These are phyloP conservation scores for Eimeria tenella DNA, from an alignment of 169 alveolate genomes.

Conservation along the genomic window DNA sequence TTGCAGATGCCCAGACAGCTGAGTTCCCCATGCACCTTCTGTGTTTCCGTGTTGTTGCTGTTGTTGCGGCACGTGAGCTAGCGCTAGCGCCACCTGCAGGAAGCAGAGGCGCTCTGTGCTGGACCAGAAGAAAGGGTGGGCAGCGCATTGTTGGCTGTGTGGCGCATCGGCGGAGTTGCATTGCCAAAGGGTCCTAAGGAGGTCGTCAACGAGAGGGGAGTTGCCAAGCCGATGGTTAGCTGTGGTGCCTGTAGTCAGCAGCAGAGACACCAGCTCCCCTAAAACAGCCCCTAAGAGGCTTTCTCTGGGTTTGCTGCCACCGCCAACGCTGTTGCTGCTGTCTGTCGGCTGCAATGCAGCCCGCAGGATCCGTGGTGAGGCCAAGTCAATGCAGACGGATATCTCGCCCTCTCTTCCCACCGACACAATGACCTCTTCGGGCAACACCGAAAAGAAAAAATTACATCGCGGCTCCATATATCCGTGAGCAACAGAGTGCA, in stretches of 20 bases:
- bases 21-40: background rate
- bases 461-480: background rate
- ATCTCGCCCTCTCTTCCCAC: background rate
- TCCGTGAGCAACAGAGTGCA: background rate
- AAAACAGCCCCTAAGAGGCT: background rate
- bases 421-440: background rate
- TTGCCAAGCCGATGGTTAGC: background rate
- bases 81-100: slow-evolving; percentile 20
- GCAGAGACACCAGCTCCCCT: background rate
- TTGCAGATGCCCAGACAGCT: background rate
- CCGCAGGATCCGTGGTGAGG: background rate
- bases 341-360: background rate
- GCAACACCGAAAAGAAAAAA: background rate
- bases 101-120: slow-evolving; percentile 34
- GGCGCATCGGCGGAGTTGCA: background rate
- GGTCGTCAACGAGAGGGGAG: background rate
- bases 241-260: background rate
- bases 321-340: slow-evolving; percentile 47
- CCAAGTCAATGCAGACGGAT: background rate
- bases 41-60: background rate
- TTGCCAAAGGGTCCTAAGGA: background rate
- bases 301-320: background rate
- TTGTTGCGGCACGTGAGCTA: background rate
- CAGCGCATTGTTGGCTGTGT: background rate
- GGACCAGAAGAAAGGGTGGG: slow-evolving; percentile 12